These are phyloP conservation scores for Lachnellula subtilissima DNA, from an alignment of 2,329 filamentous ascomycete genomes.

Conservation along the genomic window DNA sequence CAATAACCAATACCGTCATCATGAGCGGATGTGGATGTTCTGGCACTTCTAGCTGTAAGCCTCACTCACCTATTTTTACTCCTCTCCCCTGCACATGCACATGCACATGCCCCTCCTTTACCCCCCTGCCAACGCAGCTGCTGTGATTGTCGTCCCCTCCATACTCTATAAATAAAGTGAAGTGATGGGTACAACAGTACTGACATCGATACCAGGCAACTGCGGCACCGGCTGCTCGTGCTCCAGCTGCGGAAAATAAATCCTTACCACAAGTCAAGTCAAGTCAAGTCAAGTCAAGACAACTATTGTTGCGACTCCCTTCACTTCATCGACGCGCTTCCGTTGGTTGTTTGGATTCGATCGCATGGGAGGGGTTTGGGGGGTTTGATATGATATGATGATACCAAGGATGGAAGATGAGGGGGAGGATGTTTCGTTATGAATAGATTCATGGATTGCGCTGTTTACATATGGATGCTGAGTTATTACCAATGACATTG, in stretches of 20 bases:
- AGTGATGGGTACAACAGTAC: background rate
- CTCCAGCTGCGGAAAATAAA: slow-evolving; percentile 35
- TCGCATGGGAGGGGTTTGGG: too few relatives aligned
- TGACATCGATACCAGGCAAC: slow-evolving; percentile 17
- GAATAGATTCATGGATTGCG: too few relatives aligned
- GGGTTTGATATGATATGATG: too few relatives aligned
- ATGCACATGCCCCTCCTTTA: background rate
- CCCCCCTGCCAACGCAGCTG: slow-evolving; percentile 1
- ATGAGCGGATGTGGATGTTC: slow-evolving; percentile 38
- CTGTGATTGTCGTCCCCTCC: background rate
- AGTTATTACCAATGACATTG: too few relatives aligned
- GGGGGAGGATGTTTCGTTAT: too few relatives aligned
- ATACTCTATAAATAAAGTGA: background rate
- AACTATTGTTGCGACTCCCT: background rate
- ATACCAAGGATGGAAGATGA: too few relatives aligned
- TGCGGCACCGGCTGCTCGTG: slow-evolving; percentile 31
- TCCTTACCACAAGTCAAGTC: background rate
- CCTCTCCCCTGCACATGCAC: too few relatives aligned
- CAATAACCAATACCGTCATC: slow-evolving; percentile 12
- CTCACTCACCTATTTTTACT: background rate
- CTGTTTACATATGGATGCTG: too few relatives aligned
- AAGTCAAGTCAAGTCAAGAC: too few relatives aligned
- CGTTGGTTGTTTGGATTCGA: too few relatives aligned
- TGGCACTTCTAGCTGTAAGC: slow-evolving; percentile 33
- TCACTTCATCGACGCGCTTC: background rate